Conservation (phyloP, 441 rosid genomes). For the Populus hybrid region DNA sequence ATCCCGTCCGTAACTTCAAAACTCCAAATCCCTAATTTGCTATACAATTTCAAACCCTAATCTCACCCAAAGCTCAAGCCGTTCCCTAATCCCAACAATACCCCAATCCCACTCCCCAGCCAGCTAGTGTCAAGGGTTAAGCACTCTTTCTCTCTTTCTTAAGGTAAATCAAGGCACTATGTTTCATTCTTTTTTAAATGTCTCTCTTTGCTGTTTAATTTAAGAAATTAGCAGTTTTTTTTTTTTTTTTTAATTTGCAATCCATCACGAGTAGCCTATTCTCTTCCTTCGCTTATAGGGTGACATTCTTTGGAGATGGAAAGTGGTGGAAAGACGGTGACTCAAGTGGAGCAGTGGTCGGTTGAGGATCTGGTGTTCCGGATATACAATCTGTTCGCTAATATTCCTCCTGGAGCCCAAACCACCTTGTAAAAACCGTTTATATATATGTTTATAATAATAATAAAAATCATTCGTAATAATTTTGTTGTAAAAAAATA, state of each 20-base stretch:
- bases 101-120: not conserved
- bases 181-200: not conserved
- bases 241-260: not conserved
- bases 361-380: slow-evolving; percentile 55
- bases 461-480: not conserved
- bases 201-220: not conserved
- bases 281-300: not conserved
- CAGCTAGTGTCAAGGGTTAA: not conserved
- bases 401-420: slow-evolving; percentile 41
- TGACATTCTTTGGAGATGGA: not conserved
- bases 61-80: not conserved
- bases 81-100: not conserved
- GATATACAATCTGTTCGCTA: slow-evolving; percentile 47
- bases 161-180: not conserved
- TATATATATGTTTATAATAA: too few relatives aligned
- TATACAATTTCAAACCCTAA: not conserved
- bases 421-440: slow-evolving; percentile 39
- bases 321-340: slow-evolving; percentile 33
- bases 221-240: too few relatives aligned
- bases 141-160: not conserved
- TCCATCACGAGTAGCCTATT: not conserved
- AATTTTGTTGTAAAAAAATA: not conserved
- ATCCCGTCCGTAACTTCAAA: not conserved
- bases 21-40: not conserved
- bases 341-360: slow-evolving; percentile 59